phyloP scores from a whole-genome alignment of 768 basidiomycete genomes.

The Tylopilus cervinicoccineus region DNA sequence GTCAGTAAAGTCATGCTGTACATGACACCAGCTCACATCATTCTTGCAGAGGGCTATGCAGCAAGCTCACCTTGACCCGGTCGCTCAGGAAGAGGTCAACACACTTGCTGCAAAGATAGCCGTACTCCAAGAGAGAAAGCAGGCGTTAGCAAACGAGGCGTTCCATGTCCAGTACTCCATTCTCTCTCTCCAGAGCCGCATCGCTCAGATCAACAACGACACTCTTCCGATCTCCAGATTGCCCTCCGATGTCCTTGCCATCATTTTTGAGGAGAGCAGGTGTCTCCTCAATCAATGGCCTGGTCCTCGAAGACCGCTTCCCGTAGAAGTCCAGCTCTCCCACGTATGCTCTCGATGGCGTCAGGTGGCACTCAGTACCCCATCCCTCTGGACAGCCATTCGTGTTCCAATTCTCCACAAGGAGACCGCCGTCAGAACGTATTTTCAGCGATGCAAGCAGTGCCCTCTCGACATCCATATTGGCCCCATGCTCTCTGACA shows the following conservation, averaged over 20 bases:
- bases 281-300: slow-evolving; percentile 25
- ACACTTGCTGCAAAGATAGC: slow-evolving; percentile 19
- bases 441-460: slow-evolving; percentile 31
- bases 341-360: slow-evolving; percentile 36
- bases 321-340: slow-evolving; percentile 33
- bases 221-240: slow-evolving; percentile 28
- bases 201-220: slow-evolving; percentile 30
- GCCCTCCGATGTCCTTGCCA: slow-evolving; percentile 32
- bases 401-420: slow-evolving; percentile 30
- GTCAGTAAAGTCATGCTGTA: slow-evolving; percentile 21
- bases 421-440: slow-evolving; percentile 25
- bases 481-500: slow-evolving; percentile 25
- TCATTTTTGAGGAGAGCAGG: slow-evolving; percentile 32
- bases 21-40: slow-evolving; percentile 17
- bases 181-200: slow-evolving; percentile 29
- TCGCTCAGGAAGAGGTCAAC: slow-evolving; percentile 25
- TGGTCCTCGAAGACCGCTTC: slow-evolving; percentile 28
- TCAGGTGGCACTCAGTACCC: slow-evolving; percentile 30
- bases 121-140: slow-evolving; percentile 20
- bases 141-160: slow-evolving; percentile 20
- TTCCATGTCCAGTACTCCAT: slow-evolving; percentile 27
- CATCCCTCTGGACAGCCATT: slow-evolving; percentile 35
- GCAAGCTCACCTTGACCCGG: slow-evolving; percentile 15
- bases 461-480: slow-evolving; percentile 31
- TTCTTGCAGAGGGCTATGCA: slow-evolving; percentile 21